Percentiles rank a stretch among this genome's conserved stretches.
Conservation (phyloP, 2,329 filamentous ascomycete genomes). For the Arthroderma uncinatum region DNA sequence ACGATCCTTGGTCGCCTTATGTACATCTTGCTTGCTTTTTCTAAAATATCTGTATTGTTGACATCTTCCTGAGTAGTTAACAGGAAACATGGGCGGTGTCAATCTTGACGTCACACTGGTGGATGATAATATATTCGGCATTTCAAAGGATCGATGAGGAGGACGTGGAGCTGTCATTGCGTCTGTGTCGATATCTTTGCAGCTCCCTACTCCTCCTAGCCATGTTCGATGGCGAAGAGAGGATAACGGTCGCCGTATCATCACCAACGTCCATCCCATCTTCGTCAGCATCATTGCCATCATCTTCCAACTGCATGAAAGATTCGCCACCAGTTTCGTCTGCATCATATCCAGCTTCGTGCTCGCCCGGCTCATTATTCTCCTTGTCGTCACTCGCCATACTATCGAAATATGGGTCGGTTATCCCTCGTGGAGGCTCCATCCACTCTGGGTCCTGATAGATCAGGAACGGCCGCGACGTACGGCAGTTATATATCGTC, state of each 20-base stretch:
- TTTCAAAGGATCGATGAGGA: neutral
- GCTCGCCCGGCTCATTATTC: slow-evolving; percentile 7
- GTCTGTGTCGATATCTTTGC: neutral
- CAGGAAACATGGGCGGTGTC: neutral
- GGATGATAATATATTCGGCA: neutral
- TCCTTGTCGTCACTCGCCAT: slow-evolving; percentile 14
- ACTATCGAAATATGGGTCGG: slow-evolving; percentile 4
- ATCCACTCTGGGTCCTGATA: slow-evolving; percentile 14
- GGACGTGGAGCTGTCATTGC: neutral
- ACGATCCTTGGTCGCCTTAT: neutral
- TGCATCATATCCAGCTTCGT: neutral
- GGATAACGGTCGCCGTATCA: neutral
- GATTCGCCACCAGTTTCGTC: neutral
- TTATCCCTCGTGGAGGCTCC: neutral
- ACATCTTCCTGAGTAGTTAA: neutral
- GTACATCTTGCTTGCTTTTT: neutral
- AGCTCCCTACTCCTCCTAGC: neutral
- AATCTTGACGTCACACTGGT: neutral
- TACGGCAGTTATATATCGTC: neutral
- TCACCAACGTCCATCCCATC: neutral
- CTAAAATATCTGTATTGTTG: neutral
- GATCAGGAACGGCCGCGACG: slow-evolving; percentile 14
- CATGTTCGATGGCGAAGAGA: neutral
- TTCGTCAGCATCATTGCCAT: neutral
- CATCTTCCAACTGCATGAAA: neutral